Evolutionary conservation across 352 stramenopile species (phyloP), one percentile per base, ranked within the genome.

Genomic region (Phytophthora quininea): DNA sequence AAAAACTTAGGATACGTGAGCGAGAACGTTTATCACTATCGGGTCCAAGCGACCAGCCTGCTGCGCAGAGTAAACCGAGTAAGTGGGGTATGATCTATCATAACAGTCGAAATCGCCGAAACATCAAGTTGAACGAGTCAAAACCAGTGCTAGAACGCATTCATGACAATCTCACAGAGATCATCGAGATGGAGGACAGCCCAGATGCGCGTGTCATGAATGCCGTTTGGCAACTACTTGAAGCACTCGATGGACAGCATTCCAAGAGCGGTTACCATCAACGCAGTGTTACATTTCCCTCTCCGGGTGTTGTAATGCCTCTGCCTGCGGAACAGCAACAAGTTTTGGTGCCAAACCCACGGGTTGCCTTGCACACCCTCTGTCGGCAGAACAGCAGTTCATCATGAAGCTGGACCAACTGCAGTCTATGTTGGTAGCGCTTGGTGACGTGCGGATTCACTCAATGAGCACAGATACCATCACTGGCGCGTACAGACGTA

Each of bases 381-480:
- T 92, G 15, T 82, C 79, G 48, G 30, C 54, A 1, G 83, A 92
- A 50, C 83, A 90, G 65, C 77, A 89, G 48, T 89, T 84, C 43
- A 27, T 84, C 19, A 77, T 90, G 55, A 88, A 87, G 57, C 45
- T 92, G 9, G 81, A 92, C 63, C 83, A 92, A 52, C 61, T 92
- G 0, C 77, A 90, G 51, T 84, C 76, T 19, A 67, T 87, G 45
- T 54, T 90, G 19, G 60, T 64, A 32, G 64, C 74, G 5, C 58
- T 92, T 3, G 67, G 58, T 0, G 54, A 67, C 24, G 71, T 80
- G 42, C 77, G 68, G 32, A 58, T 90, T 7, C 72, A 87, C 37
- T 65, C 62, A 24, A 87, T 90, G 79, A 77, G 63, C 50, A 80
- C 76, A 0, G 81, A 89, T 7, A 77, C 71, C 8, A 88, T 90